These are phyloP conservation scores for Solanum habrochaites DNA, from an alignment of 257 asterid species.

Conservation along the genomic window DNA sequence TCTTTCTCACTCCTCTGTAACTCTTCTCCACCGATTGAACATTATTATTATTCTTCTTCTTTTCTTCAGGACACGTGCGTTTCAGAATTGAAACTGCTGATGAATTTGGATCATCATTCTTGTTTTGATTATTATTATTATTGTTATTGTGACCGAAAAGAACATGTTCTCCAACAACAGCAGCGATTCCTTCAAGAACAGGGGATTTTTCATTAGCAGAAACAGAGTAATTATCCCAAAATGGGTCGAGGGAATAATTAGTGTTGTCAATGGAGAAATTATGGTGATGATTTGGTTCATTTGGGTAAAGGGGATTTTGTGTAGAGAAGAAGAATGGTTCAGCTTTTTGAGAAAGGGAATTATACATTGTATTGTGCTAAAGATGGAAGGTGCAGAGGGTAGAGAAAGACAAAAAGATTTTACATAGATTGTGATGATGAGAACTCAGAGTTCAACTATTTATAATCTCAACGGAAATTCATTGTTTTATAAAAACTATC, in stretches of 20 bases:
- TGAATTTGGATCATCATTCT: neutral
- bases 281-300: neutral
- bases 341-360: conserved; percentile 3
- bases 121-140: neutral
- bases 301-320: neutral
- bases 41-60: neutral
- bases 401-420: neutral
- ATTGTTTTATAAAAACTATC: neutral
- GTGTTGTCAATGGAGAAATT: neutral
- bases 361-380: conserved; percentile 1
- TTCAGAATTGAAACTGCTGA: neutral
- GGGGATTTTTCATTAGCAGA: neutral
- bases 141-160: conserved; percentile 27
- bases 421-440: neutral
- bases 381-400: neutral
- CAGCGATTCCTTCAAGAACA: conserved; percentile 77
- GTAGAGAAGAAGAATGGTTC: conserved; percentile 16
- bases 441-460: conserved; percentile 21
- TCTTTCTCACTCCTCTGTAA: conserved; percentile 64
- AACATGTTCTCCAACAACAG: conserved; percentile 66
- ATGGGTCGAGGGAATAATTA: neutral
- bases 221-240: neutral
- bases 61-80: neutral
- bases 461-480: conserved; percentile 12
- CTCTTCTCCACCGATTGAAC: conserved; percentile 10